phyloP scores from a whole-genome alignment of 805 yeast species.

The Osmozyma mogii region DNA sequence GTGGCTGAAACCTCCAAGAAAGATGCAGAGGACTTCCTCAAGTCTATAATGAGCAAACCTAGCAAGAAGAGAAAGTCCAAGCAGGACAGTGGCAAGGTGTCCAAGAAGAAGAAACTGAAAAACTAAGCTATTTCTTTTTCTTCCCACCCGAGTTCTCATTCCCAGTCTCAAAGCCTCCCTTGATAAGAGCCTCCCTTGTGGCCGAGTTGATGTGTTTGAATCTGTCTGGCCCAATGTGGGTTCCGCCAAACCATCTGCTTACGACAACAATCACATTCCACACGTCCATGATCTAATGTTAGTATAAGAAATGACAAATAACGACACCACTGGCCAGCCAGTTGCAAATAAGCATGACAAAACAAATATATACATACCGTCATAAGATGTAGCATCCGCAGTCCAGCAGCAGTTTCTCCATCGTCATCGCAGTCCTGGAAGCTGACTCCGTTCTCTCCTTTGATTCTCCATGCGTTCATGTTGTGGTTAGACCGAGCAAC shows the following conservation, averaged over 20 bases:
- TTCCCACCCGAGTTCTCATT: constrained; percentile 9
- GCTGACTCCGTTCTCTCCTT: constrained; percentile 43
- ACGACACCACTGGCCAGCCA: not conserved
- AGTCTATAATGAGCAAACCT: constrained; percentile 4
- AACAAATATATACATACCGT: constrained; percentile 33
- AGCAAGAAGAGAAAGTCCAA: not conserved
- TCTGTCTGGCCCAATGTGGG: constrained; percentile 84
- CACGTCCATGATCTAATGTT: constrained; percentile 55
- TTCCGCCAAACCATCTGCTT: constrained; percentile 90
- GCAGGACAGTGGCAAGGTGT: constrained; percentile 3
- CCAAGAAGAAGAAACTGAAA: constrained; percentile 4
- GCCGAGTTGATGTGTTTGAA: constrained; percentile 89
- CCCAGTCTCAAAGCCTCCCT: constrained; percentile 42
- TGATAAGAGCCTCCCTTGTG: constrained; percentile 75
- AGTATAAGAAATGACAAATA: constrained; percentile 12
- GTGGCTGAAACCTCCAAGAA: constrained; percentile 1
- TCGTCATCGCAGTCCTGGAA: constrained; percentile 92
- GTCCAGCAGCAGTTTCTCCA: constrained; percentile 96
- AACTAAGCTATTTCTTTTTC: not conserved
- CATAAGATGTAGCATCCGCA: constrained; percentile 70
- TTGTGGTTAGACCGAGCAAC: constrained; percentile 66
- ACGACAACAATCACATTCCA: constrained; percentile 84
- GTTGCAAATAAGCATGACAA: not conserved
- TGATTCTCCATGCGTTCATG: constrained; percentile 83
- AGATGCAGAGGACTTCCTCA: constrained; percentile 10